Base-by-base conservation (phyloP, 495 filamentous ascomycete genomes). In the Penicillium canescens region DNA sequence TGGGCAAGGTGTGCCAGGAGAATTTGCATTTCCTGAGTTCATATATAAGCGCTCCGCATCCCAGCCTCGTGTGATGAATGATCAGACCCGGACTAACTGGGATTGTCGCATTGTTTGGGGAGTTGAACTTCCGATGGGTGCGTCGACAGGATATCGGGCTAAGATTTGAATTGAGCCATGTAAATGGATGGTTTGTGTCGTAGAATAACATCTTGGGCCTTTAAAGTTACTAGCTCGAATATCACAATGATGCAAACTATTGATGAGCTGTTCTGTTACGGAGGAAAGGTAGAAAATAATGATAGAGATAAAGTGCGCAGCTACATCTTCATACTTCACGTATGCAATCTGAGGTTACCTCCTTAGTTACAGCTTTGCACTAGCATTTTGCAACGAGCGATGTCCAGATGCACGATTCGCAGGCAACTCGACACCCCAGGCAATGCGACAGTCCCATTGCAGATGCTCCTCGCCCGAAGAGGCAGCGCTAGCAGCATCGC, bases 41-140 rank as follows among this genome's bases (percentile, higher is more conserved):
- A 51, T 69, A 28, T 52, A 45, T 12, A 46, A 41, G 1, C 41
- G 37, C 6, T n/a, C 46, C 10, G 46, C 47, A 7, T 24, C 10
- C 1, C 41, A 18, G 9, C 26, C 21, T 12, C 34, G 35, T 33
- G 13, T 24, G 1, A 31, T 26, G 5, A 44, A 46, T 5, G 59
- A 66, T 16, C 42, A 62, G 1, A 8, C 3, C 7, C 62, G 61
- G 51, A 46, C 65, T 0, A 62, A 59, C 16, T 70, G 65, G 69
- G 69, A 72, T 45, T 69, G 69, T 45, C 56, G 54, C 5, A 69
- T 72, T 52, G 65, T 59, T 8, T 72, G 69, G 69, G 67, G 60
- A 2, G 38, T 61, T 36, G 67, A 72, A 37, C 44, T 72, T 28
- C 69, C 67, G 0, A 49, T 50, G 9, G 48, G 46, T 2, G 44